Evolutionary conservation across 2,329 filamentous ascomycete species (phyloP).

Genomic region (Parascedosporium putredinis): DNA sequence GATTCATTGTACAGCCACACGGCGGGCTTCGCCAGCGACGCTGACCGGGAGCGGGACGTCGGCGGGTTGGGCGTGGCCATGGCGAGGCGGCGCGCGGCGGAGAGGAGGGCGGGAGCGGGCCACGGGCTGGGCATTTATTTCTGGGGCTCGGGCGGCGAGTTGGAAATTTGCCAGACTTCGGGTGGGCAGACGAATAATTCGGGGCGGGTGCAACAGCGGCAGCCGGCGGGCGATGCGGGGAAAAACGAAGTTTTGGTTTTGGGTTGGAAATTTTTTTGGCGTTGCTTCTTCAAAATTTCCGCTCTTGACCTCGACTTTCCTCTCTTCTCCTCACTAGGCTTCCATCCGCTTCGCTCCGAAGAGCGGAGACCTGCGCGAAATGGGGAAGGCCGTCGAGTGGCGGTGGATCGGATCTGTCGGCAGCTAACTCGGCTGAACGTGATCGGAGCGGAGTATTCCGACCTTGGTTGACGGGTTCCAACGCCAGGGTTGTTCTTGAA

Average conservation of each 20-base stretch:
- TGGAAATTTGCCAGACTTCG: background rate
- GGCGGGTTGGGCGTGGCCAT: background rate
- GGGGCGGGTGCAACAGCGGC: too few species aligned
- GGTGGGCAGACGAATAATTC: too few species aligned
- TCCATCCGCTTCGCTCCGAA: background rate
- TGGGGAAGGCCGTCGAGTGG: background rate
- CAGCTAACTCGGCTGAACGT: background rate
- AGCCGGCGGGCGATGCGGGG: background rate
- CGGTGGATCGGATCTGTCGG: background rate
- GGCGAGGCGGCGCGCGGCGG: background rate
- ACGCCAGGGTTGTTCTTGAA: too few species aligned
- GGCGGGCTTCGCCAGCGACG: background rate
- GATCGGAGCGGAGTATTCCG: background rate
- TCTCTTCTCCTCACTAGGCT: background rate
- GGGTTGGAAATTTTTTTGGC: background rate
- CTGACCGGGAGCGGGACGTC: background rate
- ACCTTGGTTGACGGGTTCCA: too few species aligned
- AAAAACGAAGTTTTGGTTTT: too few species aligned
- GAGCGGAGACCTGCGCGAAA: background rate
- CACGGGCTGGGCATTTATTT: too few species aligned
- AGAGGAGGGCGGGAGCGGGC: background rate
- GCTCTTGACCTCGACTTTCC: too few species aligned
- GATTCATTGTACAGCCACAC: conserved; percentile 24
- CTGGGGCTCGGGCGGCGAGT: background rate
- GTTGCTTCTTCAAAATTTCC: too few species aligned